phyloP scores from a whole-genome alignment of 129 eudicot genomes.

The Saussurea involucrata region DNA sequence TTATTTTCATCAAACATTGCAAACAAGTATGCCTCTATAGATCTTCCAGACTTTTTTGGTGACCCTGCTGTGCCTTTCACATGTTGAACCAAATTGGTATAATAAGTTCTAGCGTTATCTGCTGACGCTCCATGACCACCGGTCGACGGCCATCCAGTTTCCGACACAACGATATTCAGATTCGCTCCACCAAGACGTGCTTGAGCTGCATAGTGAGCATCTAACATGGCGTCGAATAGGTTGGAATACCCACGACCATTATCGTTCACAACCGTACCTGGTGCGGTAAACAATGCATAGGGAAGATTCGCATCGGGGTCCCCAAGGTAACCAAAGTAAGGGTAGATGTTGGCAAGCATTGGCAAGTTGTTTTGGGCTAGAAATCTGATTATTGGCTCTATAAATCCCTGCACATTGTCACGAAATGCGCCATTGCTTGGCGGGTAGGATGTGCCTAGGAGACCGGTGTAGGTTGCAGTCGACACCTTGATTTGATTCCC shows the following conservation, averaged over 20 bases:
- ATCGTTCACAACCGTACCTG: slow-evolving; percentile 5
- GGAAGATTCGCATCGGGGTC: slow-evolving; percentile 15
- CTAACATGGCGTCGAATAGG: slow-evolving; percentile 35
- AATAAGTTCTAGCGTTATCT: slow-evolving; percentile 34
- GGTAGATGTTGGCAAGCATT: slow-evolving; percentile 36
- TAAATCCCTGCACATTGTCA: neutral
- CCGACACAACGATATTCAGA: no score
- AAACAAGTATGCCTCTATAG: no score
- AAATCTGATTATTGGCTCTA: slow-evolving; percentile 24
- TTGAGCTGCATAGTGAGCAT: neutral
- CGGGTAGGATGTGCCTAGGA: slow-evolving; percentile 18
- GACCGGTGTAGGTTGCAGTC: slow-evolving; percentile 28
- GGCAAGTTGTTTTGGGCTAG: slow-evolving; percentile 21
- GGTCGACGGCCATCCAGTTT: no score
- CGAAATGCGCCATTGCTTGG: slow-evolving; percentile 25
- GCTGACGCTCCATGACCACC: neutral
- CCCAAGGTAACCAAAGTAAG: slow-evolving; percentile 27
- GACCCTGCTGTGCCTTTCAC: no score
- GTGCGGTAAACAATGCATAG: slow-evolving; percentile 33
- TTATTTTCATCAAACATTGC: no score
- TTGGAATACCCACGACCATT: slow-evolving; percentile 16
- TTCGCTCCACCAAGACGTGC: no score
- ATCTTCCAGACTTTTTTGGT: no score
- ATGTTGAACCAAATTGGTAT: neutral
- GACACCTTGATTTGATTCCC: slow-evolving; percentile 36